phyloP scores from a whole-genome alignment of 2,329 filamentous ascomycete species.

The Penicillium olsonii region DNA sequence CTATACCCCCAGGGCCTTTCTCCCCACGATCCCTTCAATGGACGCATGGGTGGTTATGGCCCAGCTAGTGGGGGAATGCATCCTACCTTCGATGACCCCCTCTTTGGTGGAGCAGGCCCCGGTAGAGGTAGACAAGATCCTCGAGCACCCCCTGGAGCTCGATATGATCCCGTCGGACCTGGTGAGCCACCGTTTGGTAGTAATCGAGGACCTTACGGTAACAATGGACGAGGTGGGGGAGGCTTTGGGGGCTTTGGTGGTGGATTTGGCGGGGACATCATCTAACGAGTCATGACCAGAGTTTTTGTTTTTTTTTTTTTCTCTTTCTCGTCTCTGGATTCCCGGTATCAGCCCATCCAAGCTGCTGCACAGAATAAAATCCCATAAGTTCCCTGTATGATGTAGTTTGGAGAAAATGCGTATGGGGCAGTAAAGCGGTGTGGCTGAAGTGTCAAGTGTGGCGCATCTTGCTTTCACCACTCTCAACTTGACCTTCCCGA shows the following conservation, averaged over 20 bases:
- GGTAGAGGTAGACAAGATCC: slow-evolving; percentile 61
- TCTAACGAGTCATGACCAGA: slow-evolving; percentile 27
- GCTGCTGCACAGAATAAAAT: background rate
- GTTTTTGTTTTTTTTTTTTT: background rate
- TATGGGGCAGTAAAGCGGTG: slow-evolving; percentile 15
- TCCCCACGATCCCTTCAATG: slow-evolving; percentile 77
- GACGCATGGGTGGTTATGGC: slow-evolving; percentile 63
- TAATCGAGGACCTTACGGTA: slow-evolving; percentile 48
- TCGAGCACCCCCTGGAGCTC: slow-evolving; percentile 79
- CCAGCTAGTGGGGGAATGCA: slow-evolving; percentile 82
- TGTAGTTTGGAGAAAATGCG: slow-evolving; percentile 5
- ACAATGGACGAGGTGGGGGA: slow-evolving; percentile 30
- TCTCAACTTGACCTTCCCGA: slow-evolving; percentile 28
- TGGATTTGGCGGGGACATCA: slow-evolving; percentile 47
- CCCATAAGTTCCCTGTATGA: background rate
- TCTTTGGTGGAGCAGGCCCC: slow-evolving; percentile 66
- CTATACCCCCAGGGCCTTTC: slow-evolving; percentile 54
- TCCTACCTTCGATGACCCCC: slow-evolving; percentile 87
- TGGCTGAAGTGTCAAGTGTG: slow-evolving; percentile 26
- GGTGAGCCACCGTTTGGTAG: slow-evolving; percentile 56
- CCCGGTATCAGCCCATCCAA: background rate
- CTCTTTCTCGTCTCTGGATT: too few relatives aligned
- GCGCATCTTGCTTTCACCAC: slow-evolving; percentile 22
- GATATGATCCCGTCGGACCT: slow-evolving; percentile 85
- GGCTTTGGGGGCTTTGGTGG: slow-evolving; percentile 60